Conservation (phyloP, 805 yeast species). For the Suhomyces tanzawaensis region DNA sequence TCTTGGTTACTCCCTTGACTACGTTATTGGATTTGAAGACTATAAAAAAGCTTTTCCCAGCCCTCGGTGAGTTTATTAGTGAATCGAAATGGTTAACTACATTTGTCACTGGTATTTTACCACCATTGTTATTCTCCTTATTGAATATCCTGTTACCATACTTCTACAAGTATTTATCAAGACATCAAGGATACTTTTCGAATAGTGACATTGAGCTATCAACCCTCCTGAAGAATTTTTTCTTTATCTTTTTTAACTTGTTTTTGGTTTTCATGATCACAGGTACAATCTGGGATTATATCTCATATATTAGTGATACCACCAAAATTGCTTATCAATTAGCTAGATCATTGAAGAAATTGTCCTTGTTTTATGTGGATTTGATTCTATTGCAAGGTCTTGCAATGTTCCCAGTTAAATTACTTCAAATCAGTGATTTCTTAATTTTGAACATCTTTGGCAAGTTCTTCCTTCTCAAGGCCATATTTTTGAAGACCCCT, state of each 20-base stretch:
- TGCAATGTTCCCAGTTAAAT: slow-evolving; percentile 58
- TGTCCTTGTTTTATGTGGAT: slow-evolving; percentile 55
- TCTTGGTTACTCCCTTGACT: slow-evolving; percentile 56
- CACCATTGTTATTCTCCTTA: slow-evolving; percentile 57
- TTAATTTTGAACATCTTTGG: slow-evolving; percentile 41
- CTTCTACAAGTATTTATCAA: slow-evolving; percentile 49
- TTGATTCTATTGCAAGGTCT: slow-evolving; percentile 69
- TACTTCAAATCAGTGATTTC: slow-evolving; percentile 56
- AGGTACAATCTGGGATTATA: slow-evolving; percentile 60
- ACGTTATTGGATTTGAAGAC: slow-evolving; percentile 56
- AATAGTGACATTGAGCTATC: slow-evolving; percentile 60
- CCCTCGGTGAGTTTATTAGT: slow-evolving; percentile 50
- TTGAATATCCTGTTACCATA: slow-evolving; percentile 55
- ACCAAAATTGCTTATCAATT: slow-evolving; percentile 56
- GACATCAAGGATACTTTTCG: slow-evolving; percentile 52
- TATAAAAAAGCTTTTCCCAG: slow-evolving; percentile 58
- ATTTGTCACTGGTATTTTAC: slow-evolving; percentile 59
- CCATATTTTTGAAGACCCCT: slow-evolving; percentile 45
- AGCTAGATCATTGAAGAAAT: slow-evolving; percentile 50
- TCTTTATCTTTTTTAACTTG: slow-evolving; percentile 59
- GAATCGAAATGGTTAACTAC: slow-evolving; percentile 52
- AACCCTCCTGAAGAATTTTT: slow-evolving; percentile 55
- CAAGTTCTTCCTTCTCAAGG: slow-evolving; percentile 37
- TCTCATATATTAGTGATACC: slow-evolving; percentile 56
- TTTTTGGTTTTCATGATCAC: slow-evolving; percentile 60